Evolutionary conservation across 257 asterid genomes (phyloP), one percentile per base, ranked within the genome.

Genomic region (Eustoma russellianum): DNA sequence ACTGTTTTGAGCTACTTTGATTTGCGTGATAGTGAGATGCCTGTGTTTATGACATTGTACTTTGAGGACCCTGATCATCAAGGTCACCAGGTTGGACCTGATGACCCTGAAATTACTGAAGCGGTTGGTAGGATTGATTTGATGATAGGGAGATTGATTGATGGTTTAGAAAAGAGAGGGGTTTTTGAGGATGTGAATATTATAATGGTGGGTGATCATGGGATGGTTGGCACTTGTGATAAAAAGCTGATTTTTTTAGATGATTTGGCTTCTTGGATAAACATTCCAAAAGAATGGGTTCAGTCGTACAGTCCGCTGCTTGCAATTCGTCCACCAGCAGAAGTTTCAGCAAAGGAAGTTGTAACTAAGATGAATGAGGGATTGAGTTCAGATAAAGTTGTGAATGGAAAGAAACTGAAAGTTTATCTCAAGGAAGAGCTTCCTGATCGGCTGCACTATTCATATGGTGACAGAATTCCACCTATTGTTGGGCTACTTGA

Each of bases 191-290:
- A 81, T 71, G 85, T 76, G 15, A 76, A 28, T 48, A 49, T 81
- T 2, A 78, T 83, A 8, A 28, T 81, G 87, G 34, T 83, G 43
- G 94, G 94, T 13, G 94, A 83, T 78, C 94, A 80, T 63, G 94
- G 89, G 2, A 83, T 83, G 94, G 90, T 76, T 11, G 94, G 90
- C 35, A 83, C 87, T 1, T 83, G 94, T 47, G 94, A 83, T 55
- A 74, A 72, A 55, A 83, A 78, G 67, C 50, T 81, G 56, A 81
- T 81, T 17, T 72, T 71, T 66, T 68, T 83, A 17, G 81, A 83
- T 51, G 94, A 80, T 71, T 57, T 83, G 19, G 66, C 76, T 18
- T 59, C 66, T 0, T 80, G 89, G 90, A 62, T 83, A 50, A 30
- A 64, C 34, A 74, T 83, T 46, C 81, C 87, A 0, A 28, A 56